Evolutionary conservation across 2,329 filamentous ascomycete species (phyloP), one percentile per base, ranked within the genome.

Genomic region (Colletotrichum musicola): DNA sequence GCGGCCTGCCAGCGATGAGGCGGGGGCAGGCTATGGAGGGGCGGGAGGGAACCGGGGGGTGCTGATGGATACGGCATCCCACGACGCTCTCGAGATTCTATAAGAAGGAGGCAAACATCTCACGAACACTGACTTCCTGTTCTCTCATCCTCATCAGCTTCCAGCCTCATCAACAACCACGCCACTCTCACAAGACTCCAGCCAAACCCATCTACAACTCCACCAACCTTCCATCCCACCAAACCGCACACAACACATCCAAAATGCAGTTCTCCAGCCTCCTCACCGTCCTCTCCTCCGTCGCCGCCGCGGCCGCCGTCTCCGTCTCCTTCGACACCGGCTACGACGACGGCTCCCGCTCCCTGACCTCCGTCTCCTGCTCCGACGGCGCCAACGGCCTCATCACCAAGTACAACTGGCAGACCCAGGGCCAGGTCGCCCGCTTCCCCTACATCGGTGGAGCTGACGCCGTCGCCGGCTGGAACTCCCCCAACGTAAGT

Each of bases 271-370:
- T 83, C 75, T 75, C 80, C 73, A 77, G 73, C 73, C 70, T 84
- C 72, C 64, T 83, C 72, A 74, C 76, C 73, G 73, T 82, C 74
- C 75, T 84, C 70, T 73, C 80, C 70, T 71, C 80, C 68, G 75
- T 79, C 69, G 75, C 79, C 59, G 76, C 80, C 65, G 76, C 76
- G 64, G 75, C 79, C 20, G 81, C 81, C 73, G 75, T 16, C 38
- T 6, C 75, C 78, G 91, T 94, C 75, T 91, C 90, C 72, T 95
- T 90, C 80, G 92, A 95, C 81, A 80, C 82, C 20, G 89, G 86
- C 76, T 96, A 93, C 81, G 92, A 95, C 76, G 81, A 90, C 71
- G 77, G 77, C 53, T 72, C 72, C 68, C 86, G 89, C 66, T 83
- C 86, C 51, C 77, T 95, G 62, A 83, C 80, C 40, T 77, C 75